phyloP scores from a whole-genome alignment of 73 alveolate species.

The Tetrahymena borealis region DNA sequence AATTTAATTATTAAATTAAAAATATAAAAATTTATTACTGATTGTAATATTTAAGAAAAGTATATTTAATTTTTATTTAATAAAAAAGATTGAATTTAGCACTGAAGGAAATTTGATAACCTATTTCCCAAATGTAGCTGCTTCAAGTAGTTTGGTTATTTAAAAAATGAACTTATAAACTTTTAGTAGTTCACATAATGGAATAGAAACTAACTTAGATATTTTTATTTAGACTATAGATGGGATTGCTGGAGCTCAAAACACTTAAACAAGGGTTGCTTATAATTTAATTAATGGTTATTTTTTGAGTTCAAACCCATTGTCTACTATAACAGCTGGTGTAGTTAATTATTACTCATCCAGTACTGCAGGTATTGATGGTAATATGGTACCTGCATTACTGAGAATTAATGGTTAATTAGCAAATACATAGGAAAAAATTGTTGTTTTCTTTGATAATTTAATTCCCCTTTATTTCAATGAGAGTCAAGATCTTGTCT shows the following conservation, averaged over 20 bases:
- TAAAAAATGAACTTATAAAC: not conserved
- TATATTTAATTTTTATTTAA: too few species aligned
- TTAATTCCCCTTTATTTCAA: not conserved
- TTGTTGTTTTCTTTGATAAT: not conserved
- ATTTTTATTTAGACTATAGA: not conserved
- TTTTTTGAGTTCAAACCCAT: not conserved
- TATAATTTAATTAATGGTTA: not conserved
- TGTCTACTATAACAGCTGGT: not conserved
- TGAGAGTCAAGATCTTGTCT: not conserved
- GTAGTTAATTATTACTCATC: not conserved
- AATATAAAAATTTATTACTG: not conserved
- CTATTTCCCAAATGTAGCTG: not conserved
- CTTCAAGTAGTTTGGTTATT: not conserved
- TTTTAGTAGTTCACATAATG: not conserved
- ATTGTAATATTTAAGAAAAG: too few species aligned
- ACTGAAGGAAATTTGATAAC: not conserved
- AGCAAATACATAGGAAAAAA: not conserved
- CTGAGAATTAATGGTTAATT: not conserved
- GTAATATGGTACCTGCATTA: not conserved
- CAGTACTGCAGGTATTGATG: not conserved
- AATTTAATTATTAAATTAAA: not conserved
- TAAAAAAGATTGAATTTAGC: not conserved
- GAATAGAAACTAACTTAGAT: not conserved
- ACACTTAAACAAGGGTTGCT: not conserved
- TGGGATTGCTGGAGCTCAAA: not conserved